These are phyloP conservation scores for Tylopilus sp. DNA, from an alignment of 1,284 basidiomycete species.

Conservation along the genomic window DNA sequence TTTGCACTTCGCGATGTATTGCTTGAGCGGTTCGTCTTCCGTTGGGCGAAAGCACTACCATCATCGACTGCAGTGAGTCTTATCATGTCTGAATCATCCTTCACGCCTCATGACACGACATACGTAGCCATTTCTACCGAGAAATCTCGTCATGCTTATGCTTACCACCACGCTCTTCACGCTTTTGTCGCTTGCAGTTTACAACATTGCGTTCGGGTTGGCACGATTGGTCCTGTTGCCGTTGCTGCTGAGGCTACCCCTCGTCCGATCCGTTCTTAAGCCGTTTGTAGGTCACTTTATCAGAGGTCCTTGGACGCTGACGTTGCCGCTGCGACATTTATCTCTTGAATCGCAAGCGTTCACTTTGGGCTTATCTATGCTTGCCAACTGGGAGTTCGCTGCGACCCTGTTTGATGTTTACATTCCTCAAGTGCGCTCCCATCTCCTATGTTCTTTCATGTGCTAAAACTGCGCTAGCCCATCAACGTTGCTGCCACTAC, in stretches of 20 bases:
- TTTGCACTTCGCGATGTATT: conserved; percentile 56
- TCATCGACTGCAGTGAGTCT: conserved; percentile 22
- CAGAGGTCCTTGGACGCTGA: conserved; percentile 53
- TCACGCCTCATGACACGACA: not conserved
- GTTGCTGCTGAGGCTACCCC: conserved; percentile 51
- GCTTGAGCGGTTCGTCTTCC: conserved; percentile 56
- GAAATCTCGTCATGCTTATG: conserved; percentile 25
- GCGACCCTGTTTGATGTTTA: conserved; percentile 57
- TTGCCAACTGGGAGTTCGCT: conserved; percentile 59
- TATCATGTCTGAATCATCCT: not conserved
- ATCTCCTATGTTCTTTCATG: not conserved
- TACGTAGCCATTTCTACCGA: conserved; percentile 24
- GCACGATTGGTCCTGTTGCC: conserved; percentile 47
- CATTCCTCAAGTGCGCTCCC: conserved; percentile 45
- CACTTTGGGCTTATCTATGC: conserved; percentile 49
- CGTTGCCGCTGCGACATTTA: conserved; percentile 48
- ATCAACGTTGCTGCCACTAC: conserved; percentile 42
- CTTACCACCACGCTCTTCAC: conserved; percentile 44
- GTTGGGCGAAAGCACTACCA: conserved; percentile 25
- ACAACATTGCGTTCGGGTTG: conserved; percentile 46
- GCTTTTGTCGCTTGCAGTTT: conserved; percentile 38
- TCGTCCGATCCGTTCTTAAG: conserved; percentile 48
- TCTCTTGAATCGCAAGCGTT: conserved; percentile 49
- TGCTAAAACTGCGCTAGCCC: conserved; percentile 36
- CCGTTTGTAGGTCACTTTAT: conserved; percentile 66